phyloP scores from a whole-genome alignment of 2,329 filamentous ascomycete genomes.

The Botrytis sinoallii region DNA sequence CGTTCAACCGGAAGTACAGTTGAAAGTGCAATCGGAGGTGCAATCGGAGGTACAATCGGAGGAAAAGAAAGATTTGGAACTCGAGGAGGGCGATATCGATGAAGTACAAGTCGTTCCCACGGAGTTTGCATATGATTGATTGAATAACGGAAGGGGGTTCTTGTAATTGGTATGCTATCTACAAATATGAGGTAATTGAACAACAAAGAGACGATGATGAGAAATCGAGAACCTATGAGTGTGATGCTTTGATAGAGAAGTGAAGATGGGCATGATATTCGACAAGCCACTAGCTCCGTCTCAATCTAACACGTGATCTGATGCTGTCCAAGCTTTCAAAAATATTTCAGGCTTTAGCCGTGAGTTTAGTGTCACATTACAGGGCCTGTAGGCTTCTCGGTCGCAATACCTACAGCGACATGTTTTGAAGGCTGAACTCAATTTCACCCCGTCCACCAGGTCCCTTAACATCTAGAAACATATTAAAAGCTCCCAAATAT shows the following conservation, averaged over 20 bases:
- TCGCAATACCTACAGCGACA: not conserved
- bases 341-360: not conserved
- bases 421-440: not conserved
- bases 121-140: not conserved
- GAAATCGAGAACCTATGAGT: not conserved
- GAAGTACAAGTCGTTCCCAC: not conserved
- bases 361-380: not conserved
- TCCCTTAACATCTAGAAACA: not conserved
- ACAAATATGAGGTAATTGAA: not conserved
- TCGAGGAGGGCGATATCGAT: not conserved
- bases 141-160: too few relatives aligned
- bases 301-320: not conserved
- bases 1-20: not conserved
- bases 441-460: not conserved
- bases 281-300: not conserved
- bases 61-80: too few relatives aligned
- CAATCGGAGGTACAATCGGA: not conserved
- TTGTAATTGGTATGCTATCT: not conserved
- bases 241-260: too few relatives aligned
- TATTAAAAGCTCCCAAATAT: not conserved
- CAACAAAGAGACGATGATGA: not conserved
- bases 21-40: not conserved
- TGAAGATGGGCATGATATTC: too few relatives aligned
- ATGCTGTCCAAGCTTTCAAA: not conserved
- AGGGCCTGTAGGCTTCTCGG: not conserved